phyloP scores from a whole-genome alignment of 1,139 yeast genomes.

The Suhomyces bokatorum region DNA sequence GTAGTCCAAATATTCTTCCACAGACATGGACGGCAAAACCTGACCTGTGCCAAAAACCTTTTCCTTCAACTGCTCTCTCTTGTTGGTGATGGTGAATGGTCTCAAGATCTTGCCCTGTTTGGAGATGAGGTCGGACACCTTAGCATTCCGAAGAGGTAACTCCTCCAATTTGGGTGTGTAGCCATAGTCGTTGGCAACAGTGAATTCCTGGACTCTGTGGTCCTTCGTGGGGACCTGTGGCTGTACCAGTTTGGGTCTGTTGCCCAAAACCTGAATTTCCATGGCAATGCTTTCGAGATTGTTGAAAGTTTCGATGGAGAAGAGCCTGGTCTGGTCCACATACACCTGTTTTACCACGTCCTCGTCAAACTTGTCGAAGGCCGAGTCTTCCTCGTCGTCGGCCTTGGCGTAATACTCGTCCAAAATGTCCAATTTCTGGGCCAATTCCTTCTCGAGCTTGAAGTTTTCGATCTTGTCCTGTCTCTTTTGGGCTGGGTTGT shows the following conservation, averaged over 20 bases:
- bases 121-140: constrained; percentile 46
- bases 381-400: constrained; percentile 24
- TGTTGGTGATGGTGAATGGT: constrained; percentile 78
- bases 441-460: constrained; percentile 58
- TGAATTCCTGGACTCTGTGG: constrained; percentile 20
- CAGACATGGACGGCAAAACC: constrained; percentile 89
- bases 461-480: constrained; percentile 72
- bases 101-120: constrained; percentile 74
- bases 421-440: constrained; percentile 39
- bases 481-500: constrained; percentile 57
- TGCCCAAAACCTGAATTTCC: constrained; percentile 58
- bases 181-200: constrained; percentile 32
- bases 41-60: constrained; percentile 93
- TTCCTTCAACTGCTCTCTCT: constrained; percentile 55
- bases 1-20: constrained; percentile 85
- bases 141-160: constrained; percentile 22
- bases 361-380: constrained; percentile 51
- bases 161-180: constrained; percentile 59
- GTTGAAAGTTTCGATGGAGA: constrained; percentile 53
- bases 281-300: constrained; percentile 53
- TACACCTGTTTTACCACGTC: constrained; percentile 57
- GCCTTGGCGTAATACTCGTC: constrained; percentile 29
- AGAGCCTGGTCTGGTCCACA: constrained; percentile 54
- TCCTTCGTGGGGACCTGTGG: constrained; percentile 8
- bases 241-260: constrained; percentile 28